A percentile compares a stretch with the other conserved stretches of the same genome.
Evolutionary conservation across 1,284 basidiomycete genomes (phyloP).

Genomic region (Kwoniella shivajii): DNA sequence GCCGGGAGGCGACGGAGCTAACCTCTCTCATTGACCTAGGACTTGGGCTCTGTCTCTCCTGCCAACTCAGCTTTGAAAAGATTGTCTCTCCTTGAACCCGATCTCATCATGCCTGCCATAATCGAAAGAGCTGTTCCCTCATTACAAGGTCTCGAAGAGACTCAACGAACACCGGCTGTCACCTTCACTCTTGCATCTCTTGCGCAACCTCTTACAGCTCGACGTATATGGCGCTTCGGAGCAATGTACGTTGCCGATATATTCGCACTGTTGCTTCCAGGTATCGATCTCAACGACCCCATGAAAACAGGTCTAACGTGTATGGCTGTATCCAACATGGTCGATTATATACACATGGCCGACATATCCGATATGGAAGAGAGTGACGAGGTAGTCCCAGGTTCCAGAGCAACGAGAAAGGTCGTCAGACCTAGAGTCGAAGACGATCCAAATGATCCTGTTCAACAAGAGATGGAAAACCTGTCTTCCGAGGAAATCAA

Average conservation of each 20-base stretch:
- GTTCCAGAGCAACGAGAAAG: constrained; percentile 34
- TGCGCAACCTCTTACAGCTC: constrained; percentile 74
- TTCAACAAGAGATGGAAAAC: constrained; percentile 43
- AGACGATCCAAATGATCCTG: constrained; percentile 48
- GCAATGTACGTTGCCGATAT: constrained; percentile 88
- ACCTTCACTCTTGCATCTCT: constrained; percentile 84
- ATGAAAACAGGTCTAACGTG: constrained; percentile 67
- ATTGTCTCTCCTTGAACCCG: constrained; percentile 77
- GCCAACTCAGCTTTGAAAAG: constrained; percentile 55
- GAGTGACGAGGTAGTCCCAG: constrained; percentile 19
- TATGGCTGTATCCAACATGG: constrained; percentile 65
- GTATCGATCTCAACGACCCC: constrained; percentile 77
- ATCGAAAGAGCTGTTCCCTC: constrained; percentile 90
- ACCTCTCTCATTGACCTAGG: constrained; percentile 28
- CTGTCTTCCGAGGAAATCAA: constrained; percentile 45
- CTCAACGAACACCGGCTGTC: constrained; percentile 87
- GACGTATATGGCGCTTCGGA: constrained; percentile 71
- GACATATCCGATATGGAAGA: constrained; percentile 48
- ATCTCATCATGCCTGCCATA: constrained; percentile 86
- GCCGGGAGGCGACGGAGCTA: too few relatives aligned
- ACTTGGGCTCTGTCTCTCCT: constrained; percentile 56
- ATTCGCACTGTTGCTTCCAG: constrained; percentile 82
- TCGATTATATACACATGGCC: constrained; percentile 75
- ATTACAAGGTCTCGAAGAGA: constrained; percentile 91
- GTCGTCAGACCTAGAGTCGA: constrained; percentile 27